Evolutionary conservation across 306 rosid species (phyloP).

Genomic region (Lathyrus tuberosus): DNA sequence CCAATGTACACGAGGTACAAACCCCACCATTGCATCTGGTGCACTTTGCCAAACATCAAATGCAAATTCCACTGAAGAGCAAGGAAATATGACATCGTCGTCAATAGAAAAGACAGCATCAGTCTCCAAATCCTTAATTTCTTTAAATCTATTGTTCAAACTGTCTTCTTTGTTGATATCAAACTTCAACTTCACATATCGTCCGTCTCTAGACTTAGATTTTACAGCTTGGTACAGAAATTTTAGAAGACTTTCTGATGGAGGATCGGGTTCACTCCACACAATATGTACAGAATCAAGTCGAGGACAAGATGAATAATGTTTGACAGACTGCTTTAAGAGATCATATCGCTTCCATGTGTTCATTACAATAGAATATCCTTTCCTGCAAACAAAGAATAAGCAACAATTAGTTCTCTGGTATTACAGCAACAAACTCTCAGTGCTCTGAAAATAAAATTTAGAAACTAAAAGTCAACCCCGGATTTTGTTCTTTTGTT

Average conservation of each 20-base stretch:
- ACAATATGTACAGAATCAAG: slow-evolving; percentile 79
- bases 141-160: slow-evolving; percentile 93
- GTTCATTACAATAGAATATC: slow-evolving; percentile 86
- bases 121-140: slow-evolving; percentile 65
- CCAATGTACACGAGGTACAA: slow-evolving; percentile 96
- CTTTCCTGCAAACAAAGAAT: slow-evolving; percentile 60
- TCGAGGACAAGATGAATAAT: slow-evolving; percentile 75
- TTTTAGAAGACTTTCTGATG: slow-evolving; percentile 56
- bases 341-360: slow-evolving; percentile 99
- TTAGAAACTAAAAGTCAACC: slow-evolving; percentile 13
- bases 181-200: slow-evolving; percentile 60
- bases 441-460: slow-evolving; percentile 14
- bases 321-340: slow-evolving; percentile 82
- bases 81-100: slow-evolving; percentile 91
- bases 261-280: slow-evolving; percentile 95
- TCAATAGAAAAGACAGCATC: slow-evolving; percentile 91
- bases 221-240: slow-evolving; percentile 49
- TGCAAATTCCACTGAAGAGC: slow-evolving; percentile 87
- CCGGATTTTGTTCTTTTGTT: background rate
- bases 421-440: slow-evolving; percentile 17
- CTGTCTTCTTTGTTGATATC: slow-evolving; percentile 83
- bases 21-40: slow-evolving; percentile 93
- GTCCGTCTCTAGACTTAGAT: slow-evolving; percentile 55
- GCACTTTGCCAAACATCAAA: slow-evolving; percentile 94
- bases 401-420: slow-evolving; percentile 17